Base-by-base conservation (phyloP, 495 filamentous ascomycete species). In the Ascodesmis nigricans region DNA sequence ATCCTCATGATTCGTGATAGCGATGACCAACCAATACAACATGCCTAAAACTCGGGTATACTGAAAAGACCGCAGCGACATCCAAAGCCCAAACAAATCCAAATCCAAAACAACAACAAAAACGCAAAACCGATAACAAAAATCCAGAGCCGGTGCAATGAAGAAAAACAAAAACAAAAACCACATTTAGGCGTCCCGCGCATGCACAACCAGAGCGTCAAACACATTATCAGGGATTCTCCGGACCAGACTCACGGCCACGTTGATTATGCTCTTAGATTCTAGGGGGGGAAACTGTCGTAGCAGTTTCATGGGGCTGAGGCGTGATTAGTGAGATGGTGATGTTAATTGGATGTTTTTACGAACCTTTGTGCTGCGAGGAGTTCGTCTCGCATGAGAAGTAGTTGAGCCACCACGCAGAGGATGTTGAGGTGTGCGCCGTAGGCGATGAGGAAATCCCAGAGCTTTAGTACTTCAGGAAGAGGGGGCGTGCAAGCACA, bases 361-460 rank as follows among this genome's bases (percentile, higher is more conserved):
- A 61, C 61, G 43, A 61, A 92, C 87, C 78, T 95, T 27, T 72
- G 63, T 42, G 73, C 83, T 23, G 65, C 66, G 40, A 95, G 56
- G 35, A 99, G 69, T 29, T 72, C 68, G 33, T 90, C 80, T 33
- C 82, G 62, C 56, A 92, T 79, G 41, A 87, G 65, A 25, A 91
- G 67, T 31, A 99, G 58, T 55, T 99, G 87, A n/a, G 82, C 81
- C 16, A 95, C 90, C 42, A 99, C 92, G 48, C 90, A 95, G 6
- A 99, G 52, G 31, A 99, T 78, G 45, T 99, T 99, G 29, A 95
- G 50, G 55, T 95, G 90, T 21, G 79, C 66, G 0, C 87, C 87
- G 46, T 92, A 99, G 0, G 87, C 83, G 50, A 99, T 81, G 8
- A 95, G 60, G 45, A 99, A 99, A 53, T 99, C 87, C 87, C 87